Percentiles rank a stretch among this genome's conserved stretches.
These are phyloP conservation scores for Gamsiella multidivaricata DNA, from an alignment of 192 early-diverging fungal genomes.

Conservation along the genomic window DNA sequence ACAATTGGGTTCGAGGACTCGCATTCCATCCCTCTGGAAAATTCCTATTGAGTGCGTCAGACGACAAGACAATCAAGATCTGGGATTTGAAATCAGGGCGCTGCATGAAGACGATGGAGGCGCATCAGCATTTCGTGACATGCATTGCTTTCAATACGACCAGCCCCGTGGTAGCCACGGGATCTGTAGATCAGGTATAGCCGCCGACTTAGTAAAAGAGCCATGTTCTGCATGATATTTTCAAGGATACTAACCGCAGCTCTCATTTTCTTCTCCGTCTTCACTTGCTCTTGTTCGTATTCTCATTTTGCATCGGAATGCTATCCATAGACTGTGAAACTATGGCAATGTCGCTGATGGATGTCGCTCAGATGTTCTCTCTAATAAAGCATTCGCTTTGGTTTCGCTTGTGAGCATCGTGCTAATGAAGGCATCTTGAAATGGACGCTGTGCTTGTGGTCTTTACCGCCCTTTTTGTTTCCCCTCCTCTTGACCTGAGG, in stretches of 20 bases:
- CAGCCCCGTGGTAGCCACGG: constrained; percentile 84
- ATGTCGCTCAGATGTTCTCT: not conserved
- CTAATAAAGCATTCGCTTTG: constrained; percentile 14
- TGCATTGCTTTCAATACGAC: constrained; percentile 78
- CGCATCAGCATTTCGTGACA: constrained; percentile 90
- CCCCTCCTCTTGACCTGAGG: too few relatives aligned
- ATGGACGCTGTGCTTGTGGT: not conserved
- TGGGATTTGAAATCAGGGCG: constrained; percentile 91
- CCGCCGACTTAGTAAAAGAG: too few relatives aligned
- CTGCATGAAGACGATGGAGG: constrained; percentile 85
- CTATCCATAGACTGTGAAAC: constrained; percentile 29
- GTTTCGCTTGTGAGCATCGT: not conserved
- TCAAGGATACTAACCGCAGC: too few relatives aligned
- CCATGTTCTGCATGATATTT: not conserved
- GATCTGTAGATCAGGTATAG: constrained; percentile 77
- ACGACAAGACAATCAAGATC: constrained; percentile 90
- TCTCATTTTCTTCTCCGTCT: too few relatives aligned
- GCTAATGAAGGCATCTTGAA: too few relatives aligned
- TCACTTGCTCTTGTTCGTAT: too few relatives aligned
- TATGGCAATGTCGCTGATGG: constrained; percentile 52
- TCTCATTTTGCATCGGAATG: too few relatives aligned
- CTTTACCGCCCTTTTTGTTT: not conserved
- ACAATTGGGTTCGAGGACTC: constrained; percentile 93
- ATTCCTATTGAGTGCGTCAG: constrained; percentile 82
- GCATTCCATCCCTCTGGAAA: constrained; percentile 87